A percentile compares a stretch with the other conserved stretches of the same genome.
These are phyloP conservation scores for Phytophthora boehmeriae DNA, from an alignment of 352 stramenopile genomes.

Conservation along the genomic window DNA sequence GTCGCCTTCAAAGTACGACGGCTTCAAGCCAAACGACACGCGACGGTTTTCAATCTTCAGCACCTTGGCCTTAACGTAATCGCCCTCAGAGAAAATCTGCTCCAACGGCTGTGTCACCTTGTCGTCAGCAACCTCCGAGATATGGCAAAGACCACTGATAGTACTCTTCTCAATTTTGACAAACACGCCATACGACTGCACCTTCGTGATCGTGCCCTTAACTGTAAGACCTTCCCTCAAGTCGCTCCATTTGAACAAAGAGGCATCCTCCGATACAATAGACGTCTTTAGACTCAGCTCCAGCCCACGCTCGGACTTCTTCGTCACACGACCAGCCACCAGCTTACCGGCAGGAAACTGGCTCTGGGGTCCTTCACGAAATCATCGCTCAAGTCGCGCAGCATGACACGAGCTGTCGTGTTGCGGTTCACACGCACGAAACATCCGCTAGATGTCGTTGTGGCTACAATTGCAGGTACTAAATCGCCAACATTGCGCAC, in stretches of 20 bases:
- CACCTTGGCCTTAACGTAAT: conserved; percentile 97
- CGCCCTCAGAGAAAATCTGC: conserved; percentile 93
- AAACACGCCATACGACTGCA: conserved; percentile 97
- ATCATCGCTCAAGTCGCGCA: conserved; percentile 96
- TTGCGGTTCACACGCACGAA: conserved; percentile 93
- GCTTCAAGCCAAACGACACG: conserved; percentile 96
- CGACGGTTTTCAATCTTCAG: conserved; percentile 93
- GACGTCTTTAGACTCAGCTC: conserved; percentile 96
- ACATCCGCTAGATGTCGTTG: conserved; percentile 92
- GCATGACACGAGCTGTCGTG: conserved; percentile 89
- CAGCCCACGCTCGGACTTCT: conserved; percentile 77
- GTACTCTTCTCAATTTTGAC: conserved; percentile 96
- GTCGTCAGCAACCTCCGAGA: conserved; percentile 96
- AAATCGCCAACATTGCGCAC: conserved; percentile 79
- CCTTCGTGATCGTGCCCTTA: conserved; percentile 95
- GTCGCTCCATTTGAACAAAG: conserved; percentile 89
- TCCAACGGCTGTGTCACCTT: conserved; percentile 93
- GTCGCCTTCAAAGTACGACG: conserved; percentile 95
- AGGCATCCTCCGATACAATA: conserved; percentile 89
- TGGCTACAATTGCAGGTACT: conserved; percentile 90
- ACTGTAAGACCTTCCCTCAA: conserved; percentile 91
- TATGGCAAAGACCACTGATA: conserved; percentile 95
- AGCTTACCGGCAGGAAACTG: conserved; percentile 94
- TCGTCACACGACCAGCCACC: conserved; percentile 94
- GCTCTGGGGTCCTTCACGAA: conserved; percentile 92